These are phyloP conservation scores for Trichocladium antarcticum DNA, from an alignment of 495 filamentous ascomycete species.

Conservation along the genomic window DNA sequence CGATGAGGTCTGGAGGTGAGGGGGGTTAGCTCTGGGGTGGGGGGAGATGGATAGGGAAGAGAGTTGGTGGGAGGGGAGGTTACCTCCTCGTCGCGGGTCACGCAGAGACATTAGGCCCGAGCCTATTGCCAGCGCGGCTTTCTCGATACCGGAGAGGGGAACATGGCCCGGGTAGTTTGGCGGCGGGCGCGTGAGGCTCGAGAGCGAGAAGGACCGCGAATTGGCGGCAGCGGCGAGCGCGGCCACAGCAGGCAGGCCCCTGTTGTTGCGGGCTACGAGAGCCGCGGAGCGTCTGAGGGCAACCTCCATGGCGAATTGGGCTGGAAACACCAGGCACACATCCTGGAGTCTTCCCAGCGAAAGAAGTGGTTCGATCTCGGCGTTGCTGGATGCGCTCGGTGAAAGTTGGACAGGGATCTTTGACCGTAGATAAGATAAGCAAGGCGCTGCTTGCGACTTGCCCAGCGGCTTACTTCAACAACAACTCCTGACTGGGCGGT, in stretches of 20 bases:
- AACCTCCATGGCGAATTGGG: constrained; percentile 22
- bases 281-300: constrained; percentile 17
- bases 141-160: constrained; percentile 69
- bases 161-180: constrained; percentile 88
- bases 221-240: background rate
- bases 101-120: constrained; percentile 69
- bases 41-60: background rate
- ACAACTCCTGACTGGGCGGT: too few species aligned
- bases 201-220: constrained; percentile 57
- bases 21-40: constrained; percentile 3
- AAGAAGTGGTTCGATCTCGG: constrained; percentile 13
- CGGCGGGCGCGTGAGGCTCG: constrained; percentile 65
- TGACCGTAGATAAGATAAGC: constrained; percentile 3
- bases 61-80: constrained; percentile 1
- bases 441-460: background rate
- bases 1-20: constrained; percentile 64
- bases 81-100: constrained; percentile 69
- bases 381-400: background rate
- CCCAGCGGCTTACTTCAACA: background rate
- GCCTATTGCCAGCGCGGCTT: constrained; percentile 64
- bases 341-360: constrained; percentile 3
- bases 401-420: background rate
- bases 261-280: constrained; percentile 8
- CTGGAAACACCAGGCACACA: constrained; percentile 1
- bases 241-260: background rate